phyloP scores from a whole-genome alignment of 2,329 filamentous ascomycete genomes.

The Neofusicoccum ribis region DNA sequence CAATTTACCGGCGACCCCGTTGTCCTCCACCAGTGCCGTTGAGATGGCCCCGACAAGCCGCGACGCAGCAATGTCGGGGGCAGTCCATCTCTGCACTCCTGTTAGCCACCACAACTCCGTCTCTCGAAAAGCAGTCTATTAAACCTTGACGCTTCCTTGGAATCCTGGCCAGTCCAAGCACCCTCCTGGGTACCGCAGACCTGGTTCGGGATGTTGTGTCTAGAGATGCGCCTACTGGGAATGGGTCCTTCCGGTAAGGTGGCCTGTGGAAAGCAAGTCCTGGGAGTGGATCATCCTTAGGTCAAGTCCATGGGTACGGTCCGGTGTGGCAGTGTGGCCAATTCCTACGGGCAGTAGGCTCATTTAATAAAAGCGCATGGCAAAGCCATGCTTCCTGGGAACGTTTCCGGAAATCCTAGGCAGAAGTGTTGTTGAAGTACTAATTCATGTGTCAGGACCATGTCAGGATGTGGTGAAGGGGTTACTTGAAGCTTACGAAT shows the following conservation, averaged over 20 bases:
- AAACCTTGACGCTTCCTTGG: neutral
- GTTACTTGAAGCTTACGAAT: slow-evolving; percentile 13
- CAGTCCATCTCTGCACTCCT: slow-evolving; percentile 4
- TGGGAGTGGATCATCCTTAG: neutral
- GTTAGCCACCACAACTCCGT: neutral
- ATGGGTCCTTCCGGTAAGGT: neutral
- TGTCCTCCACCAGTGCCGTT: slow-evolving; percentile 2
- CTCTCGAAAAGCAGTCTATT: neutral
- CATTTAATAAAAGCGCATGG: slow-evolving; percentile 17
- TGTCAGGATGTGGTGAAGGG: neutral
- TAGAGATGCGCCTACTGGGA: slow-evolving; percentile 4
- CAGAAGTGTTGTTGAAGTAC: neutral
- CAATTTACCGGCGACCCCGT: neutral
- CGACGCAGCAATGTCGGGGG: slow-evolving; percentile 10
- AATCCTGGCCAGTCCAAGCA: neutral
- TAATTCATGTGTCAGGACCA: neutral
- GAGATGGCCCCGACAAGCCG: slow-evolving; percentile 16
- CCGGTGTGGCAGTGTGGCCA: slow-evolving; percentile 12
- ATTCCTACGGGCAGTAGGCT: slow-evolving; percentile 10
- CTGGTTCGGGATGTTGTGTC: neutral
- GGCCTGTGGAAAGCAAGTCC: slow-evolving; percentile 12
- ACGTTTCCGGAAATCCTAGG: slow-evolving; percentile 9
- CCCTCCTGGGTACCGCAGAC: neutral
- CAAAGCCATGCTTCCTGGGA: slow-evolving; percentile 15
- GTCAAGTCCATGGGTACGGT: slow-evolving; percentile 6